A percentile compares a stretch with the other conserved stretches of the same genome.
These are phyloP conservation scores for Trichoderma hamatum DNA, from an alignment of 2,329 filamentous ascomycete genomes.

Conservation along the genomic window DNA sequence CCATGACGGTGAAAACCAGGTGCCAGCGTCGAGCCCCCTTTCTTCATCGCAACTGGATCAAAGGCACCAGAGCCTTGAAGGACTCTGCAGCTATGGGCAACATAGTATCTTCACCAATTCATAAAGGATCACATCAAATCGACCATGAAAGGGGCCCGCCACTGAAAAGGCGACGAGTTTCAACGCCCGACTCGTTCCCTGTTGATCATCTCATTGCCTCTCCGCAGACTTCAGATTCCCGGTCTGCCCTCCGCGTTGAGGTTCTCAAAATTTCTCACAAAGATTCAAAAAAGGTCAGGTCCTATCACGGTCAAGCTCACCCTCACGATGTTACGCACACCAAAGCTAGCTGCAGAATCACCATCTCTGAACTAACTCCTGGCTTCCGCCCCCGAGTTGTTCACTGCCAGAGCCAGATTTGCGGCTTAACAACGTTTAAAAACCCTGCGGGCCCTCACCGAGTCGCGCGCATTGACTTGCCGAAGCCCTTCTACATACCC, in stretches of 20 bases:
- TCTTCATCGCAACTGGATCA: slow-evolving; percentile 58
- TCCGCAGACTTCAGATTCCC: slow-evolving; percentile 38
- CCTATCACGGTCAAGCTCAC: slow-evolving; percentile 36
- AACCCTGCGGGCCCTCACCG: slow-evolving; percentile 50
- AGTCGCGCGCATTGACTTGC: slow-evolving; percentile 53
- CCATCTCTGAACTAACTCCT: slow-evolving; percentile 41
- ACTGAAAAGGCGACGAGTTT: slow-evolving; percentile 55
- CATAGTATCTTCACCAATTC: slow-evolving; percentile 44
- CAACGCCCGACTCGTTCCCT: slow-evolving; percentile 42
- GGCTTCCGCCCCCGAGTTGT: slow-evolving; percentile 47
- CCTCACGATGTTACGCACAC: slow-evolving; percentile 38
- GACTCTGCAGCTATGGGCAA: slow-evolving; percentile 47
- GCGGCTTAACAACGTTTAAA: slow-evolving; percentile 55
- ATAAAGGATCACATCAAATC: slow-evolving; percentile 40
- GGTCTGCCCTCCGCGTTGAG: slow-evolving; percentile 54
- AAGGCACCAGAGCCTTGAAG: slow-evolving; percentile 50
- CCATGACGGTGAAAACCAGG: slow-evolving; percentile 53
- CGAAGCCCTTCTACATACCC: slow-evolving; percentile 55
- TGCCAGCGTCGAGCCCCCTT: slow-evolving; percentile 55
- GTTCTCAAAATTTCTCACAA: slow-evolving; percentile 57
- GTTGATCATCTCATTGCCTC: slow-evolving; percentile 41
- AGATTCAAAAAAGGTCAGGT: slow-evolving; percentile 45
- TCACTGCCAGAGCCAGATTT: slow-evolving; percentile 58
- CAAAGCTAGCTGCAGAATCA: slow-evolving; percentile 45
- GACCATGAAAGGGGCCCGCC: slow-evolving; percentile 46